A percentile compares a stretch with the other conserved stretches of the same genome.
Evolutionary conservation across 306 rosid species (phyloP).

Genomic region (Hippophae rhamnoides): DNA sequence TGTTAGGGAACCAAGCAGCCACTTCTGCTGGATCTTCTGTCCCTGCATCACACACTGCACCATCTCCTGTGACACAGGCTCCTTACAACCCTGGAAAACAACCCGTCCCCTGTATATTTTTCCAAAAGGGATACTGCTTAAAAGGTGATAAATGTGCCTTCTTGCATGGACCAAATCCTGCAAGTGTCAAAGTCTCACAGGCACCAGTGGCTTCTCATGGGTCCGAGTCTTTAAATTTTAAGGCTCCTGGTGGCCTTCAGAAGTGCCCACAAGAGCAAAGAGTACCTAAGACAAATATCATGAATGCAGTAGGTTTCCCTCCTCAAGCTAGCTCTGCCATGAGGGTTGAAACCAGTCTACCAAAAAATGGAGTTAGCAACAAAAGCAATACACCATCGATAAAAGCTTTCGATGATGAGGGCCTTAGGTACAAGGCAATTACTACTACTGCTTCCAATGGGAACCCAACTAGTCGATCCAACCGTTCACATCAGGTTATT

Average conservation of each 20-base stretch:
- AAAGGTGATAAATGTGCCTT: constrained; percentile 91
- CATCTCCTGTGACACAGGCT: constrained; percentile 32
- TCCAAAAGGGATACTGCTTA: constrained; percentile 73
- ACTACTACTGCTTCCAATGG: constrained; percentile 38
- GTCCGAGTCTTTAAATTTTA: constrained; percentile 34
- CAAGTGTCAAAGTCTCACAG: constrained; percentile 42
- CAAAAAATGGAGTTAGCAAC: constrained; percentile 30
- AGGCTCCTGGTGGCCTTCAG: constrained; percentile 42
- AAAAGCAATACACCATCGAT: constrained; percentile 33
- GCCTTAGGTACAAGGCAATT: constrained; percentile 34
- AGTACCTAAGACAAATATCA: constrained; percentile 30
- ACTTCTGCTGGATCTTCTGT: constrained; percentile 44
- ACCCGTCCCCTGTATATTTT: constrained; percentile 80
- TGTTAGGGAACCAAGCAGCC: constrained; percentile 60
- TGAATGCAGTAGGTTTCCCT: constrained; percentile 28
- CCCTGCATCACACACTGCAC: constrained; percentile 32
- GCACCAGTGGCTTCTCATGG: constrained; percentile 27
- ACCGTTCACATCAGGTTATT: constrained; percentile 38
- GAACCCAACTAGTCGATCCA: constrained; percentile 26
- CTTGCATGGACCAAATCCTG: constrained; percentile 55
- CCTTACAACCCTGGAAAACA: constrained; percentile 50
- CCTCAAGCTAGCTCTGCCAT: constrained; percentile 33
- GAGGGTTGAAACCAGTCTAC: constrained; percentile 37
- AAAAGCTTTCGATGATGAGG: constrained; percentile 38
- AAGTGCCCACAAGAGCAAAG: constrained; percentile 49